Conservation (phyloP, 768 basidiomycete species). For the Trametes meyenii region DNA sequence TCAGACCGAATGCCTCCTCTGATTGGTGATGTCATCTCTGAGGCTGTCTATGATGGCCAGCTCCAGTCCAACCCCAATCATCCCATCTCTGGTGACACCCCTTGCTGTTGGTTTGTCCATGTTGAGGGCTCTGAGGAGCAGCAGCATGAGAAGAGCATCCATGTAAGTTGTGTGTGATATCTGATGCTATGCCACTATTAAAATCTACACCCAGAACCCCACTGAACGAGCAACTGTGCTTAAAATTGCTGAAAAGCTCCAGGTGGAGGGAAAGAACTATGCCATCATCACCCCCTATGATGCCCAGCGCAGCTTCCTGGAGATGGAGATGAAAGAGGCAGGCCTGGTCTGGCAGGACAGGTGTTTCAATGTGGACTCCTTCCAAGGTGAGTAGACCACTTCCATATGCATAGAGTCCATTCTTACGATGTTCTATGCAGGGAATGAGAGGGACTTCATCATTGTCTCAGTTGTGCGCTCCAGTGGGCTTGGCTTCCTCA, state of each 20-base stretch:
- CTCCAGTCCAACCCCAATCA: conserved; percentile 60
- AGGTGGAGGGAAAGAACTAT: conserved; percentile 51
- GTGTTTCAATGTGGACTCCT: conserved; percentile 78
- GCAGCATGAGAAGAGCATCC: conserved; percentile 41
- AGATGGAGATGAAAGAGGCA: conserved; percentile 51
- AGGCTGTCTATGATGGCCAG: conserved; percentile 60
- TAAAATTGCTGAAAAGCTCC: conserved; percentile 57
- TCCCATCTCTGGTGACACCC: conserved; percentile 43
- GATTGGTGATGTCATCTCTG: conserved; percentile 74
- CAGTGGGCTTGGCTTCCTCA: conserved; percentile 65
- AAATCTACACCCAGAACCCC: conserved; percentile 50
- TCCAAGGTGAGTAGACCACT: conserved; percentile 59
- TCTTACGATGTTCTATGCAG: conserved; percentile 39
- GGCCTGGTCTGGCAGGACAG: conserved; percentile 65
- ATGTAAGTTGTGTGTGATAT: conserved; percentile 31
- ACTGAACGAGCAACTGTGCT: conserved; percentile 60
- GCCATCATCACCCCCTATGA: conserved; percentile 85
- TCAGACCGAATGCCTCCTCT: conserved; percentile 85
- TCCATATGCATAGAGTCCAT: conserved; percentile 7
- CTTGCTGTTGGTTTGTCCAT: conserved; percentile 73
- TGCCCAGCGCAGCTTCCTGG: conserved; percentile 63
- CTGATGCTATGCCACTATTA: neutral
- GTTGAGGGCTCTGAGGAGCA: conserved; percentile 42
- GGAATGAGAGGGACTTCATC: conserved; percentile 82
- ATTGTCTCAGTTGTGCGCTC: conserved; percentile 74